phyloP scores from a whole-genome alignment of 129 eudicot genomes.

The Smallanthus sonchifolius region DNA sequence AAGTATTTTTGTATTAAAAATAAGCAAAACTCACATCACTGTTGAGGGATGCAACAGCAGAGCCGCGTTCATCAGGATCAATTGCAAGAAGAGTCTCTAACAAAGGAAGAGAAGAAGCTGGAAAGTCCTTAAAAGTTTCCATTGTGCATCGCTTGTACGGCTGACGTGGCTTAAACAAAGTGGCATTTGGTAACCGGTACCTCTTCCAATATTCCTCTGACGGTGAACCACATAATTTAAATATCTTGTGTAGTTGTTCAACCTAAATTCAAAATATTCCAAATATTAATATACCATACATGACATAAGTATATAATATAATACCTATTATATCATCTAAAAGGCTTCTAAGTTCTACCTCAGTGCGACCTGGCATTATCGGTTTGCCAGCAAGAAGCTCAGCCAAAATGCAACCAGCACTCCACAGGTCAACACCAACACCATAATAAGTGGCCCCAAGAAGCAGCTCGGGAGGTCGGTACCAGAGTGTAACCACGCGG shows the following conservation, averaged over 20 bases:
- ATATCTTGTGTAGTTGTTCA: slow-evolving; percentile 83
- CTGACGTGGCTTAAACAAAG: slow-evolving; percentile 87
- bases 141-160: slow-evolving; percentile 69
- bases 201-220: slow-evolving; percentile 94
- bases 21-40: slow-evolving; percentile 59
- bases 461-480: slow-evolving; percentile 93
- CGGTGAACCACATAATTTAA: slow-evolving; percentile 91
- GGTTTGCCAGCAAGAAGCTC: slow-evolving; percentile 93
- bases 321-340: background rate
- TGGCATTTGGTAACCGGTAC: slow-evolving; percentile 77
- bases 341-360: slow-evolving; percentile 55
- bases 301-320: background rate
- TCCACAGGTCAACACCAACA: slow-evolving; percentile 89
- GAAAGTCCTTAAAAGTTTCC: slow-evolving; percentile 79
- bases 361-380: slow-evolving; percentile 92
- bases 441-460: slow-evolving; percentile 88
- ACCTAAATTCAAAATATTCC: slow-evolving; percentile 37
- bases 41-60: slow-evolving; percentile 64
- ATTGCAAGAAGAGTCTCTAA: slow-evolving; percentile 72
- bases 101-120: slow-evolving; percentile 72
- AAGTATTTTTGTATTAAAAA: background rate
- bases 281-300: slow-evolving; percentile 10
- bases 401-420: slow-evolving; percentile 94
- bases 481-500: slow-evolving; percentile 94
- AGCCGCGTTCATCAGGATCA: slow-evolving; percentile 73